Evolutionary conservation across 1,284 basidiomycete species (phyloP), one percentile per base, ranked within the genome.

Genomic region (Albatrellus sp.): DNA sequence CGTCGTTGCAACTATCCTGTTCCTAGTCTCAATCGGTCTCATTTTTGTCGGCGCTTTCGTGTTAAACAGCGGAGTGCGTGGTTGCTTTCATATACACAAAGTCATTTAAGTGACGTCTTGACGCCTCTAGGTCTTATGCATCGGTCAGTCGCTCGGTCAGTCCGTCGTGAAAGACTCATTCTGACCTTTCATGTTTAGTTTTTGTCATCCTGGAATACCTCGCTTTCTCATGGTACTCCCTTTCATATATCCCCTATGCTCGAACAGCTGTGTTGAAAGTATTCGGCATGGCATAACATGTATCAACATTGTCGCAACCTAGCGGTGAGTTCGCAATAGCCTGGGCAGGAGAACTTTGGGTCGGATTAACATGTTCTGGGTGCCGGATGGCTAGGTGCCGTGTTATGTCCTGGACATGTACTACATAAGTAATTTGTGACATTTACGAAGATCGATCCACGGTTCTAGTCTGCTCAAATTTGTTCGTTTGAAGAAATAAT

Each of bases 241-340:
- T 86, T 17, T 84, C 80, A 13, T 93, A 92, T 65, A 88, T 93
- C 53, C 89, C 90, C 1, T 91, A 90, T 55, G 90, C 90, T 1
- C 75, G 89, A 43, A 65, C 75, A 2, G 85, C 78, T 11, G 74
- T 86, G 37, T 67, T 75, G 48, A 84, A 76, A 56, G 56, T 75
- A 20, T 64, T 87, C 47, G 80, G 83, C 1, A 62, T 85, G 58
- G 54, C 49, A 45, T 66, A 49, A 7, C 24, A 24, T 24, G 24
- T n/a, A 7, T 24, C 24, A 24, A 24, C 4, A 3, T 24, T 24
- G 24, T 24, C 24, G 7, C 24, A 7, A 24, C 7, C 24, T n/a
- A 24, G 24, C 24, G 4, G 24, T 24, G 24, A 7, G 7, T 24
- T 24, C 24, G 24, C 7, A 24, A 24, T 24, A 24, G 7, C 24